Evolutionary conservation across 352 stramenopile species (phyloP), one percentile per base, ranked within the genome.

Genomic region (Pythium angustatum): DNA sequence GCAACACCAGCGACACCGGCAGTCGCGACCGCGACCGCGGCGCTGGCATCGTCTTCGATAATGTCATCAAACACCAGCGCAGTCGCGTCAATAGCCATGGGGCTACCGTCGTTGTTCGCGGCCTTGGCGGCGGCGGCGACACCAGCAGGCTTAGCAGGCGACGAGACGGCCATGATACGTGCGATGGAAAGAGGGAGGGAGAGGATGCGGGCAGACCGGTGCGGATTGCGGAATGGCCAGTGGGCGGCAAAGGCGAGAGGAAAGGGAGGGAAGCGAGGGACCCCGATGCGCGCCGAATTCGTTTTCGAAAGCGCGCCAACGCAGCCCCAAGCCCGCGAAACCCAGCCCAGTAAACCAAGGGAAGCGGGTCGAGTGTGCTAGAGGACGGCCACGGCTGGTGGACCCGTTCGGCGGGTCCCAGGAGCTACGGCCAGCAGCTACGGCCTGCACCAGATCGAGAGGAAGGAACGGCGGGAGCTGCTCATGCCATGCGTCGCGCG

Each of bases 271-370:
- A 52, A 14, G 6, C 40, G 31, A 40, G 51, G 47, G 36, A n/a
- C n/a, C n/a, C 45, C 41, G 43, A 52, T 62, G 40, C 52, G 62
- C 54, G 54, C 54, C 62, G 40, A 69, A 64, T 54, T 63, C n/a
- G n/a, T n/a, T n/a, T n/a, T n/a, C 54, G 47, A 66, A 66, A 71
- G 64, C 64, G 57, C 64, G 64, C 64, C 64, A 71, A 66, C 50
- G 26, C 55, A 1, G 8, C n/a, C n/a, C n/a, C n/a, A 31, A 61
- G 51, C 57, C 56, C 56, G 57, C 56, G 52, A 71, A 71, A 60
- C 22, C 52, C 34, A 49, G 26, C 21, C 26, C 22, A 15, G 2
- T 5, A 28, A 30, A n/a, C 21, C 12, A n/a, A n/a, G n/a, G n/a
- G n/a, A n/a, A n/a, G n/a, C n/a, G n/a, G n/a, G n/a, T n/a, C n/a